These are phyloP conservation scores for Aurantiochytrium sp. DNA, from an alignment of 108 stramenopile genomes.

Conservation along the genomic window DNA sequence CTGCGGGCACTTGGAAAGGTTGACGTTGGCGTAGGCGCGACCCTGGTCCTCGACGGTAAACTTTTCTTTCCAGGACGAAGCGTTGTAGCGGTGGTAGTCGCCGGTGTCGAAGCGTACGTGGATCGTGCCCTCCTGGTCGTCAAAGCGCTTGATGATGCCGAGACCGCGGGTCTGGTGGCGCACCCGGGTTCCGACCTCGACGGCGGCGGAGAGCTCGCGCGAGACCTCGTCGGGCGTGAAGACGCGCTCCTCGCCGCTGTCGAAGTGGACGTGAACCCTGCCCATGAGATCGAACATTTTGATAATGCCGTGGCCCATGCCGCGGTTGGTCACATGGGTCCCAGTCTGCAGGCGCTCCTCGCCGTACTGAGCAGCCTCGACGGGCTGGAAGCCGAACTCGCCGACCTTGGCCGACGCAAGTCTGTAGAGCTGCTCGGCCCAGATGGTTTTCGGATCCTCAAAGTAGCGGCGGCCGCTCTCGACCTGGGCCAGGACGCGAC, in stretches of 20 bases:
- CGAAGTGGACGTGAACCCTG: neutral
- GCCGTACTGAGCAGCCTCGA: neutral
- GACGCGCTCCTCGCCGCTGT: neutral
- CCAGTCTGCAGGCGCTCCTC: slow-evolving; percentile 4
- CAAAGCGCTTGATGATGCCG: slow-evolving; percentile 1
- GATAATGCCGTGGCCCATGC: slow-evolving; percentile 10
- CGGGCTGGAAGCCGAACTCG: slow-evolving; percentile 15
- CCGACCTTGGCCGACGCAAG: neutral
- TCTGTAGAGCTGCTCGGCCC: neutral
- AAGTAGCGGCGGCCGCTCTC: slow-evolving; percentile 7
- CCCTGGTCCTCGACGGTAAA: neutral
- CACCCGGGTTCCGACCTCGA: slow-evolving; percentile 13
- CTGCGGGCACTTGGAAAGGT: slow-evolving; percentile 25
- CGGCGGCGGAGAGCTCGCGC: neutral
- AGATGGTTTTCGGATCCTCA: slow-evolving; percentile 13
- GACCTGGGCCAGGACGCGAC: neutral
- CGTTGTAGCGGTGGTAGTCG: neutral
- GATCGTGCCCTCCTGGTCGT: neutral
- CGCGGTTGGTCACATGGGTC: neutral
- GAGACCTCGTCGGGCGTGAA: neutral
- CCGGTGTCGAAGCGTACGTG: neutral
- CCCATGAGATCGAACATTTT: slow-evolving; percentile 4
- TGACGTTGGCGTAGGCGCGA: slow-evolving; percentile 1
- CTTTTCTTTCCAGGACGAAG: neutral
- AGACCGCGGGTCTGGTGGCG: neutral